Percentiles rank a stretch among this genome's conserved stretches.
Evolutionary conservation across 192 early-diverging fungal genomes (phyloP).

Genomic region (Rhizophagus sp.): DNA sequence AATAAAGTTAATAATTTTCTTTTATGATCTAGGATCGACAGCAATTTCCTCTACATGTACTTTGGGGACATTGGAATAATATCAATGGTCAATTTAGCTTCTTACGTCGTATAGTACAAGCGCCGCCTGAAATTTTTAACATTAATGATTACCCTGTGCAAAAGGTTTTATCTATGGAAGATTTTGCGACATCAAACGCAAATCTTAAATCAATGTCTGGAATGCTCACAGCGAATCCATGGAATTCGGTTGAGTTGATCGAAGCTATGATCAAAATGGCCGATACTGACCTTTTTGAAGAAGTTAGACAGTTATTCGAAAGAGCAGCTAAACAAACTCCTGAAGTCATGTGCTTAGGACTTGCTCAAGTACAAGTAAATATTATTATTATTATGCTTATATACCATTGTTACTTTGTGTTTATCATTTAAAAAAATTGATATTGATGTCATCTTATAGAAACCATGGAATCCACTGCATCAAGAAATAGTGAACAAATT

Average conservation of each 20-base stretch:
- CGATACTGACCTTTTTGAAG: constrained; percentile 58
- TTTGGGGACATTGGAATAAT: constrained; percentile 78
- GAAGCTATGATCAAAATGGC: constrained; percentile 62
- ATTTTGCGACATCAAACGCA: constrained; percentile 47
- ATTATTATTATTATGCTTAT: not conserved
- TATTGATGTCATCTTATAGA: constrained; percentile 25
- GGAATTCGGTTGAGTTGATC: constrained; percentile 75
- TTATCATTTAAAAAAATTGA: not conserved
- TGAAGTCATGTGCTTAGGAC: constrained; percentile 71
- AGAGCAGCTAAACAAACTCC: constrained; percentile 61
- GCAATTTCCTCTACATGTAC: constrained; percentile 65
- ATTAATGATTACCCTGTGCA: constrained; percentile 49
- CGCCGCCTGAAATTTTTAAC: constrained; percentile 61
- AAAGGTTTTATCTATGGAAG: constrained; percentile 60
- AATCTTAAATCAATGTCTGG: constrained; percentile 45
- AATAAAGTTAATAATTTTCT: constrained; percentile 7
- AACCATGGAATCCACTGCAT: constrained; percentile 54
- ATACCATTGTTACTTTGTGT: not conserved
- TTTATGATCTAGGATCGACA: constrained; percentile 48
- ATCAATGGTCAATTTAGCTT: constrained; percentile 68
- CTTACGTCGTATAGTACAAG: constrained; percentile 60
- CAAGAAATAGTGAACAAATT: constrained; percentile 65
- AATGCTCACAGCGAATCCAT: constrained; percentile 52
- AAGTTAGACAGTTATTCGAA: constrained; percentile 67
- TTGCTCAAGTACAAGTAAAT: constrained; percentile 65